These are phyloP conservation scores for Botrytis tulipae DNA, from an alignment of 2,329 filamentous ascomycete species.

Conservation along the genomic window DNA sequence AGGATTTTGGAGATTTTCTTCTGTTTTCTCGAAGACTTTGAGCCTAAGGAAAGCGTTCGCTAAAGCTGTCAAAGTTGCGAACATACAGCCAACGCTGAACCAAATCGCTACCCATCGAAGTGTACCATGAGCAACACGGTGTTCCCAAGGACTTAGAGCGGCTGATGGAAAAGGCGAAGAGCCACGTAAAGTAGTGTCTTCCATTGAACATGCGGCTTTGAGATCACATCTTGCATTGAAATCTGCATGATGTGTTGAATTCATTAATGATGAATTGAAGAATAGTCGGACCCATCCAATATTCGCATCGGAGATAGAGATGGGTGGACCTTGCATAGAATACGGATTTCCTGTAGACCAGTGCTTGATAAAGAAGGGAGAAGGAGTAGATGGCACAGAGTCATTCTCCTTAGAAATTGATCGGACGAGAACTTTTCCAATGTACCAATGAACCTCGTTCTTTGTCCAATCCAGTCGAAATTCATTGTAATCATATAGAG, in stretches of 20 bases:
- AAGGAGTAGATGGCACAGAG: slow-evolving; percentile 43
- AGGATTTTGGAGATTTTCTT: background rate
- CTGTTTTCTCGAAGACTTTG: slow-evolving; percentile 14
- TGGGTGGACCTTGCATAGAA: slow-evolving; percentile 47
- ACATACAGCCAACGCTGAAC: slow-evolving; percentile 14
- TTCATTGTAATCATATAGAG: slow-evolving; percentile 42
- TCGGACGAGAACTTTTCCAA: slow-evolving; percentile 41
- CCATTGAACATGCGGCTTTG: slow-evolving; percentile 38
- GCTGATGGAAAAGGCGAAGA: slow-evolving; percentile 5
- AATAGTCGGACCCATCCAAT: slow-evolving; percentile 49
- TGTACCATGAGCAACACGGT: slow-evolving; percentile 12
- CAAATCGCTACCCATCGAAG: slow-evolving; percentile 22
- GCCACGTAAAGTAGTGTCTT: slow-evolving; percentile 24
- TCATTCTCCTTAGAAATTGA: slow-evolving; percentile 37
- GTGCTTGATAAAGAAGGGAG: slow-evolving; percentile 46
- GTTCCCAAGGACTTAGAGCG: slow-evolving; percentile 14
- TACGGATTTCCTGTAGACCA: slow-evolving; percentile 48
- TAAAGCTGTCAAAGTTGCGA: slow-evolving; percentile 1
- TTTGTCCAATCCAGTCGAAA: slow-evolving; percentile 49
- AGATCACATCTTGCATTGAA: slow-evolving; percentile 38
- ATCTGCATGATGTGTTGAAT: slow-evolving; percentile 29
- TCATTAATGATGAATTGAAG: slow-evolving; percentile 49
- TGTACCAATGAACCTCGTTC: slow-evolving; percentile 45
- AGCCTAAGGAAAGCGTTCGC: slow-evolving; percentile 15
- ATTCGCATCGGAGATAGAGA: slow-evolving; percentile 42